A percentile compares a stretch with the other conserved stretches of the same genome.
These are phyloP conservation scores for Chrysoporthe cubensis DNA, from an alignment of 2,329 filamentous ascomycete species.

Conservation along the genomic window DNA sequence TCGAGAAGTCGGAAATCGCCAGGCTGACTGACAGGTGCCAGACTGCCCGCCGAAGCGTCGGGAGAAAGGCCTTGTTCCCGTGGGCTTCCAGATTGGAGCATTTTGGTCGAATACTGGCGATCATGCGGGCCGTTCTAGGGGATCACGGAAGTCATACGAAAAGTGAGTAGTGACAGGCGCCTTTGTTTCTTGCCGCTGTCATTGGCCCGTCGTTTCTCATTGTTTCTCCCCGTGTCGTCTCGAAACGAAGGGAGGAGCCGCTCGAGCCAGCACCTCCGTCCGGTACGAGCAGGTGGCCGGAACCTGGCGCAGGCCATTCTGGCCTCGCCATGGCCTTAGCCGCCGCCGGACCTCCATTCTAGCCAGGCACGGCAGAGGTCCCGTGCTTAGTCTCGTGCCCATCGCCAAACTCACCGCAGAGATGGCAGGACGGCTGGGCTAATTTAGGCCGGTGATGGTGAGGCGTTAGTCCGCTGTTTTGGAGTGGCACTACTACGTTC, in stretches of 20 bases:
- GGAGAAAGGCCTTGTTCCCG: neutral
- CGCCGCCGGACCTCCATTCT: neutral
- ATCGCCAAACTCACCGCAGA: neutral
- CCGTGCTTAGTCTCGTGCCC: neutral
- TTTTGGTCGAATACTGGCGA: neutral
- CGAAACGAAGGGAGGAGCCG: neutral
- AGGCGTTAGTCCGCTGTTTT: constrained; percentile 24
- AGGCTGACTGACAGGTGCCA: constrained; percentile 1
- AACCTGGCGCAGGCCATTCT: neutral
- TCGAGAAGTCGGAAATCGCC: neutral
- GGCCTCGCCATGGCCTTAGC: neutral
- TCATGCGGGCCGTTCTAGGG: neutral
- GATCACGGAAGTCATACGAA: neutral
- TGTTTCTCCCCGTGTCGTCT: neutral
- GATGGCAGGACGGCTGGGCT: neutral
- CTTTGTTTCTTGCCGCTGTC: neutral
- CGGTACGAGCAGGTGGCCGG: neutral
- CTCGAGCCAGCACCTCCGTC: neutral
- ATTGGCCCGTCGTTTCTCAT: neutral
- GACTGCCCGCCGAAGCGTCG: neutral
- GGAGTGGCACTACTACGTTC: constrained; percentile 10
- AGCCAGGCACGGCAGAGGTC: neutral
- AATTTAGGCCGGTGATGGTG: constrained; percentile 21
- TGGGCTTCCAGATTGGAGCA: neutral
- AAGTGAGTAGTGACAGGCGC: neutral